Base-by-base conservation (phyloP, 2,329 filamentous ascomycete genomes). In the Exophiala spinifera region DNA sequence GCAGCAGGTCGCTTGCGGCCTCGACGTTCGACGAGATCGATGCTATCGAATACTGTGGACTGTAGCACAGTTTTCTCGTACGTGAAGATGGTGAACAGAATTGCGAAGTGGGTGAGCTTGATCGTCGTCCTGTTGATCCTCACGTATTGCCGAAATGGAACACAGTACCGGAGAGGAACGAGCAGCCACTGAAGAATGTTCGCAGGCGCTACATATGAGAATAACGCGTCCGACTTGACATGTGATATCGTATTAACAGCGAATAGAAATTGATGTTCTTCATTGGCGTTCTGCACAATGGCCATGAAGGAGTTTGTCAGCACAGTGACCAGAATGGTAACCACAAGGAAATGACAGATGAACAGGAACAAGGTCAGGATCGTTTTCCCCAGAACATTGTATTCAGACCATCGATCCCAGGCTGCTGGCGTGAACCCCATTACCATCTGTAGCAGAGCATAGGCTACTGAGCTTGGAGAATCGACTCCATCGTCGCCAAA, bases 211-310 rank as follows among this genome's bases (percentile, higher is more conserved):
- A 96, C 83, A 68, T 96, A 96, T 3, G 90, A 95, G 75, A 97
- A 97, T 0, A 96, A 76, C 0, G 91, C 88, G 69, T 97, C 92
- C n/a, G 94, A 96, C 71, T 96, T 97, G 61, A 96, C 92, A 89
- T 96, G 95, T 3, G 90, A 95, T 46, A 96, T 95, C 3, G 92
- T 95, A 67, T 96, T 97, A 69, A 97, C 91, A 0, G 92, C 92
- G 66, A 97, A 96, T 2, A 96, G 74, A 67, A 96, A 96, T 61
- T 86, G 83, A 64, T 96, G 91, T 71, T 96, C 92, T 69, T 96
- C 88, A 51, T 90, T 89, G 6, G 91, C 91, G 67, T 96, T 96
- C 48, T 90, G 90, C 2, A 94, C 89, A 67, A 96, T 92, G 1
- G 87, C 85, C 87, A 95, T 95, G 74, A 96, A 97, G 0, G 89